These are phyloP conservation scores for Raddia distichophylla DNA, from an alignment of 176 grass and related monocot species.

Conservation along the genomic window DNA sequence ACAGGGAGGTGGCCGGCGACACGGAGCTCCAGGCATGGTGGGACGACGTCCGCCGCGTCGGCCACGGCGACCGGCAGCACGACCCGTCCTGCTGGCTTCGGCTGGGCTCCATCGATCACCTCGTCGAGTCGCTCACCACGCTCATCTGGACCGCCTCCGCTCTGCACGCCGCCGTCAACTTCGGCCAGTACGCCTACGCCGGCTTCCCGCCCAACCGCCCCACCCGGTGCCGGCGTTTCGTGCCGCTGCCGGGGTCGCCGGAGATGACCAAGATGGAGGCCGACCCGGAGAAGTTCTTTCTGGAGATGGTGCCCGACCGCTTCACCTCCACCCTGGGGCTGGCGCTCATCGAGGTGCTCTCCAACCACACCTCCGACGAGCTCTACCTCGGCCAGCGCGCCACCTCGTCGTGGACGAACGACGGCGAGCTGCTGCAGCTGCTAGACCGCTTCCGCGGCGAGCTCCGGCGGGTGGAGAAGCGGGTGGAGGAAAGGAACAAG, in stretches of 20 bases:
- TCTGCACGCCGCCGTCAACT: conserved; percentile 92
- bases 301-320: conserved; percentile 71
- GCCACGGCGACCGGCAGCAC: conserved; percentile 73
- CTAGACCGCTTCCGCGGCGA: conserved; percentile 63
- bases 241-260: conserved; percentile 57
- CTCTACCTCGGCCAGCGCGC: conserved; percentile 83
- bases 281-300: conserved; percentile 68
- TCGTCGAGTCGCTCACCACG: conserved; percentile 64
- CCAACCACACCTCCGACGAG: conserved; percentile 85
- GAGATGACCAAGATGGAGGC: conserved; percentile 66
- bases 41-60: conserved; percentile 66
- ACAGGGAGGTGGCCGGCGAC: conserved; percentile 52
- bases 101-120: conserved; percentile 49
- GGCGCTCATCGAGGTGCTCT: conserved; percentile 90
- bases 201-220: conserved; percentile 88
- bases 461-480: conserved; percentile 64
- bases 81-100: conserved; percentile 78
- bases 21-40: conserved; percentile 79
- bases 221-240: conserved; percentile 76
- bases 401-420: conserved; percentile 70
- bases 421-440: conserved; percentile 66
- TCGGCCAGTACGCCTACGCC: conserved; percentile 91
- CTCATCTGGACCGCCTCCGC: conserved; percentile 91
- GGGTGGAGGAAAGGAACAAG: conserved; percentile 63
- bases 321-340: conserved; percentile 83